Evolutionary conservation across 2,329 filamentous ascomycete species (phyloP).

Genomic region (Nothopassalora personata): DNA sequence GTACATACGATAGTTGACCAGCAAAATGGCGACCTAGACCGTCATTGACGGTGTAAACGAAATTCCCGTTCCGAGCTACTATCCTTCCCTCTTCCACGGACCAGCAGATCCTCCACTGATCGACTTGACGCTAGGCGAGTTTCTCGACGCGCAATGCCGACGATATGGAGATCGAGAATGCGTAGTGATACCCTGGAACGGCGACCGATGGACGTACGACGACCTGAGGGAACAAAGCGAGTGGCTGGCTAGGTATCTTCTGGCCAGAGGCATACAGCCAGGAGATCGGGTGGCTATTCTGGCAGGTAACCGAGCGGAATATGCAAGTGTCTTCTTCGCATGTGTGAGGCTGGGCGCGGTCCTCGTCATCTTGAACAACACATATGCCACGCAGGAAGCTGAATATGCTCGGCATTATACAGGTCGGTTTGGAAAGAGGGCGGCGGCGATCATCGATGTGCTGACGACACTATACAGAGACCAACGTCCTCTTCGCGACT

Average conservation of each 20-base stretch:
- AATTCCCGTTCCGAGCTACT: slow-evolving; percentile 18
- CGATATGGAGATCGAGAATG: slow-evolving; percentile 62
- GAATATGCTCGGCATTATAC: slow-evolving; percentile 66
- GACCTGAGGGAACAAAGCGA: slow-evolving; percentile 37
- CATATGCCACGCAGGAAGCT: slow-evolving; percentile 69
- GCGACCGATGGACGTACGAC: slow-evolving; percentile 63
- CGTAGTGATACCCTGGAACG: slow-evolving; percentile 70
- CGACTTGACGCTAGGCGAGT: slow-evolving; percentile 65
- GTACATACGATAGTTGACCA: neutral
- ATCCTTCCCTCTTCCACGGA: slow-evolving; percentile 58
- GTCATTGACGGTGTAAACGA: slow-evolving; percentile 11
- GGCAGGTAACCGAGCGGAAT: slow-evolving; percentile 58
- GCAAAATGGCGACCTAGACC: slow-evolving; percentile 9
- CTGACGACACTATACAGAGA: slow-evolving; percentile 44
- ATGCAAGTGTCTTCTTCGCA: slow-evolving; percentile 65
- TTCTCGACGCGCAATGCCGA: slow-evolving; percentile 65
- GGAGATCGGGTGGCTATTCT: slow-evolving; percentile 71
- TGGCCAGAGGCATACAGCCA: slow-evolving; percentile 60
- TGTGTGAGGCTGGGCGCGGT: slow-evolving; percentile 49
- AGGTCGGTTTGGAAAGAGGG: slow-evolving; percentile 41
- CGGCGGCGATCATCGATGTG: too few species aligned
- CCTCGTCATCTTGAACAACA: slow-evolving; percentile 76
- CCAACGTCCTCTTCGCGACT: slow-evolving; percentile 68
- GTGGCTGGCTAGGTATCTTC: slow-evolving; percentile 43
- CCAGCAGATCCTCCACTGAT: slow-evolving; percentile 64